Evolutionary conservation across 1,284 basidiomycete genomes (phyloP), one percentile per base, ranked within the genome.

Genomic region (Xerocomus amazonicus): DNA sequence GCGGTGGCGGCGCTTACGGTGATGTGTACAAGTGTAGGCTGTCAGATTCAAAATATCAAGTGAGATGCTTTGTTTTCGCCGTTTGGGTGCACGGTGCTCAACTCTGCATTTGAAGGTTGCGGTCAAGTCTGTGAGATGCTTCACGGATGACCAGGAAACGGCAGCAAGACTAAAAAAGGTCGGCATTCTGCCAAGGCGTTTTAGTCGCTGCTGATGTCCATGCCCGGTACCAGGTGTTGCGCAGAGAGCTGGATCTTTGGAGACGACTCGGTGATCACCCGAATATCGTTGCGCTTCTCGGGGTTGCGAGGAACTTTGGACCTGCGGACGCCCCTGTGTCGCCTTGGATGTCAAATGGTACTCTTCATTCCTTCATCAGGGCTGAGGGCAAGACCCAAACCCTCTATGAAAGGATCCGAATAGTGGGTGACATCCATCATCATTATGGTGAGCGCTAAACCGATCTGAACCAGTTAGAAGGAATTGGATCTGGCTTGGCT

Each of bases 21-120:
- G 42, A 48, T 43, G 42, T 45, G 29, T 46, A 39, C 47, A 45
- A 45, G 23, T 38, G 41, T 13, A 27, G 14, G 14, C 10, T 48
- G 6, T 37, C 28, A 2, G 29, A n/a, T 32, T 45, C 35, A 2
- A 37, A 41, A 12, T 32, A 9, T 4, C 36, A 14, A 12, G 41
- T 45, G 31, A 19, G 41, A 38, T 17, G 2, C 8, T 31, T 16
- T 13, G 2, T 4, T 14, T 14, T 29, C 4, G 9, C 19, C 19
- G 19, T 2, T 38, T 10, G 9, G 5, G 8, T 27, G 3, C n/a
- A 6, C 10, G 4, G 2, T 7, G 8, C 29, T 27, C 14, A 38
- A 13, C 28, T 17, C 28, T 31, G 8, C 13, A 16, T 19, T 23
- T 23, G 19, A 23, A 42, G 40, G 39, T 42, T 23, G 44, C 44